Base-by-base conservation (phyloP, 148 eudicot species). In the Chenopodium suecicum region DNA sequence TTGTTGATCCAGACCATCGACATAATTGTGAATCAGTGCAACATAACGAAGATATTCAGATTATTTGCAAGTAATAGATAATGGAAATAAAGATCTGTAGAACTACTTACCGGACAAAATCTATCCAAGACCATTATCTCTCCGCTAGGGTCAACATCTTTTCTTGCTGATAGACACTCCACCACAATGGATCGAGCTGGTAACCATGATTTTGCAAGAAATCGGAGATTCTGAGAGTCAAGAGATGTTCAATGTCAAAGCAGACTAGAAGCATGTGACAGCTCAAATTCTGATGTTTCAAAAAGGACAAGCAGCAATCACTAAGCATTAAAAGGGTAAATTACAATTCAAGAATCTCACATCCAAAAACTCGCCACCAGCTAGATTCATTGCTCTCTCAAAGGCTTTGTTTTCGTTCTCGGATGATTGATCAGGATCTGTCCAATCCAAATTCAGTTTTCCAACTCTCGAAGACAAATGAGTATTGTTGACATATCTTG, bases 321-420 rank as follows among this genome's bases (percentile, higher is more conserved):
- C 47, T 23, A 62, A 77, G 34, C 32, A 69, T 25, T 44, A 48
- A 14, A 67, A 44, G 64, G 16, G 19, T 71, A 67, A n/a, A 68
- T 29, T 73, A 65, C 12, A 47, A 46, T 22, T 80, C 66, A 88
- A 73, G 81, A 82, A 87, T 71, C 91, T 89, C 76, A 94, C 98
- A 77, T 94, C 98, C 85, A 94, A 81, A 85, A 94, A 94, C 82
- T 94, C 98, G 60, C 83, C 87, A 82, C 98, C 98, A 47, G 97
- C 91, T 77, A 92, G 80, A 83, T 86, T 83, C 94, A 91, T 90
- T 82, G 98, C 98, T 73, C 82, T 86, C 73, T 88, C 87, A 81
- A 94, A 94, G 76, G 98, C 97, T 78, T 82, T 90, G 82, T 92
- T 89, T 83, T 94, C 98, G 70, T 90, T 92, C 85, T 92, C 97